phyloP scores from a whole-genome alignment of 2,329 filamentous ascomycete species.

The Neobulgaria alba region DNA sequence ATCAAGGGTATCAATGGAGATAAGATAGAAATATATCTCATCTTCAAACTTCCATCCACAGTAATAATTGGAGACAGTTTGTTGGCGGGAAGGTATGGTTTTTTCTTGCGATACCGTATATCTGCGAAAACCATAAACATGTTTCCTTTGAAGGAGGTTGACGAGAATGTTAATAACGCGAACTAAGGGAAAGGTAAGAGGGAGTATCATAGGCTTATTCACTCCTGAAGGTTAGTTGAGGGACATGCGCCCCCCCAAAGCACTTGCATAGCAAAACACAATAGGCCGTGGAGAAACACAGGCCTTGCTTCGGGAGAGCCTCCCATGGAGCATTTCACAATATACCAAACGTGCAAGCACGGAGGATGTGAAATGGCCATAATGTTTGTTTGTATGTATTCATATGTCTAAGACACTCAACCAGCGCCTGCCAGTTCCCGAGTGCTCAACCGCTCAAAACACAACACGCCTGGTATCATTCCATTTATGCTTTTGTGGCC shows the following conservation, averaged over 20 bases:
- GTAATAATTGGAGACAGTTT: conserved; percentile 62
- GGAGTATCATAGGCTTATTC: not conserved
- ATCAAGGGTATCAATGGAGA: not conserved
- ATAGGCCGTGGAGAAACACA: conserved; percentile 9
- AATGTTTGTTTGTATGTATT: conserved; percentile 28
- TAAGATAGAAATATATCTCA: conserved; percentile 40
- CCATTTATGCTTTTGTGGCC: conserved; percentile 19
- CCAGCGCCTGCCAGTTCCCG: conserved; percentile 12
- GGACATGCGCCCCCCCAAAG: conserved; percentile 21
- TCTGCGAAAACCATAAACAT: conserved; percentile 69
- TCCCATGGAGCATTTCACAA: conserved; percentile 70
- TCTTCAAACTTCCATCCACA: conserved; percentile 78
- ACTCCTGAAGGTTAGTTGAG: conserved; percentile 20
- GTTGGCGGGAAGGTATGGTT: conserved; percentile 64
- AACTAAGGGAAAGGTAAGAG: conserved; percentile 3
- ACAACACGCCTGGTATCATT: conserved; percentile 19
- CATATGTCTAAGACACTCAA: conserved; percentile 23
- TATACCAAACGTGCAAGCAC: conserved; percentile 33
- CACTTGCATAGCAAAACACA: conserved; percentile 27
- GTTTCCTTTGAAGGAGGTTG: conserved; percentile 46
- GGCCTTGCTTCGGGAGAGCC: conserved; percentile 54
- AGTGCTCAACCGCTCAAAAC: conserved; percentile 12
- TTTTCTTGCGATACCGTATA: conserved; percentile 90
- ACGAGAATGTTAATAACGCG: conserved; percentile 85
- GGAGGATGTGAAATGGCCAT: conserved; percentile 63